Conservation (phyloP, 345 rosid species). For the Aquilaria yunnanensis region DNA sequence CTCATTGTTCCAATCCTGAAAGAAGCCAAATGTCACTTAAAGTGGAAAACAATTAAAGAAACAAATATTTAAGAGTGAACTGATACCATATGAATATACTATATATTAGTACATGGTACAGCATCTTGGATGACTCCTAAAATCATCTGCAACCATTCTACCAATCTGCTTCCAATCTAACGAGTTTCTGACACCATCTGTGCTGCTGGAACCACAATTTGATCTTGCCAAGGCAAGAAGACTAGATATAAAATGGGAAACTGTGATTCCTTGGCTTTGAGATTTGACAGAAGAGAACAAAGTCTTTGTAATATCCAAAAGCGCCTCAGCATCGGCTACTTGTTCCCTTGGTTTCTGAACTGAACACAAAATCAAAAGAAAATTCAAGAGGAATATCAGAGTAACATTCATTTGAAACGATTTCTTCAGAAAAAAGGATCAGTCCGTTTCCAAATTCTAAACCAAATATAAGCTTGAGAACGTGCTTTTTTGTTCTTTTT, state of each 20-base stretch:
- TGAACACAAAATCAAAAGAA: constrained; percentile 11
- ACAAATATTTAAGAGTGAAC: background rate
- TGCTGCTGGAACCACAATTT: constrained; percentile 12
- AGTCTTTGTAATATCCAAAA: constrained; percentile 25
- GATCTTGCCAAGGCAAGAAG: constrained; percentile 20
- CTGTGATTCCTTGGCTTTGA: constrained; percentile 25
- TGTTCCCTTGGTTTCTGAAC: constrained; percentile 42
- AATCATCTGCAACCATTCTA: constrained; percentile 15
- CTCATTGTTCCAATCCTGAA: constrained; percentile 40
- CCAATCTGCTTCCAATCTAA: constrained; percentile 36
- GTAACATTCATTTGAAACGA: background rate
- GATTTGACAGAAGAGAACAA: constrained; percentile 22
- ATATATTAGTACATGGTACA: constrained; percentile 31
- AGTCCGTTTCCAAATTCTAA: no score
- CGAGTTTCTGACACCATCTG: constrained; percentile 3
- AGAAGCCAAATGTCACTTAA: background rate
- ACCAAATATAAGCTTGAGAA: no score
- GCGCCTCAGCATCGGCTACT: constrained; percentile 39
- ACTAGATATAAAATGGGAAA: constrained; percentile 24
- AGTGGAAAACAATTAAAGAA: background rate
- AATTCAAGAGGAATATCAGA: background rate
- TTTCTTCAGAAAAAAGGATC: background rate
- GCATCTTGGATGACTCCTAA: constrained; percentile 23
- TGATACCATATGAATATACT: background rate
- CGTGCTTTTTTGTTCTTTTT: no score